Percentiles rank a stretch among this genome's conserved stretches.
Evolutionary conservation across 495 filamentous ascomycete species (phyloP).

Genomic region (Neurospora sp.): DNA sequence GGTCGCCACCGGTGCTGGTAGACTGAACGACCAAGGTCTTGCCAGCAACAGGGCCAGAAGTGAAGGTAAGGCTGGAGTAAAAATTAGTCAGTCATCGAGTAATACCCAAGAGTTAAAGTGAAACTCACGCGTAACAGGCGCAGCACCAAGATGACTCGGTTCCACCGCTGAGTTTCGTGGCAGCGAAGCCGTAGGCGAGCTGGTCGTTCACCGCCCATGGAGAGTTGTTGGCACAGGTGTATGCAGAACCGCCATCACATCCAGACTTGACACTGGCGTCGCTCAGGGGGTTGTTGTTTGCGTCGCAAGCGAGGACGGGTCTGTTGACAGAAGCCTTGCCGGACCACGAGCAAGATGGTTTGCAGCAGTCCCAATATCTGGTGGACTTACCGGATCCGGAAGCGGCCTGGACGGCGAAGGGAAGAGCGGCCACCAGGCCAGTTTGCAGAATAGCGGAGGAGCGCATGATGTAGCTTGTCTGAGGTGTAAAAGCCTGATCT

Average conservation of each 20-base stretch:
- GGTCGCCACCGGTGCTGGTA: conserved; percentile 52
- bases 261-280: conserved; percentile 19
- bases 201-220: conserved; percentile 44
- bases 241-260: conserved; percentile 38
- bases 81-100: conserved; percentile 5
- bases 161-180: conserved; percentile 34
- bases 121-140: conserved; percentile 42
- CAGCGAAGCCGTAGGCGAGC: conserved; percentile 48
- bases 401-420: conserved; percentile 12
- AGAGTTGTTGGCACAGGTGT: conserved; percentile 42
- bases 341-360: conserved; percentile 48
- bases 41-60: conserved; percentile 32
- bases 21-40: conserved; percentile 53
- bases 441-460: conserved; percentile 12
- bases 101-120: conserved; percentile 12
- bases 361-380: conserved; percentile 54
- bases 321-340: conserved; percentile 39
- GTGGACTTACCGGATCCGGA: conserved; percentile 18
- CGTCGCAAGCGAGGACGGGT: conserved; percentile 43
- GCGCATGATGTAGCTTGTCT: conserved; percentile 9
- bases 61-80: conserved; percentile 23
- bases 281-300: conserved; percentile 34
- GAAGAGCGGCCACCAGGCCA: conserved; percentile 14
- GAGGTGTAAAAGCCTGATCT: not conserved
- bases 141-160: conserved; percentile 45